Evolutionary conservation across 768 basidiomycete genomes (phyloP), one percentile per base, ranked within the genome.

Genomic region (Tylopilus subfusipes): DNA sequence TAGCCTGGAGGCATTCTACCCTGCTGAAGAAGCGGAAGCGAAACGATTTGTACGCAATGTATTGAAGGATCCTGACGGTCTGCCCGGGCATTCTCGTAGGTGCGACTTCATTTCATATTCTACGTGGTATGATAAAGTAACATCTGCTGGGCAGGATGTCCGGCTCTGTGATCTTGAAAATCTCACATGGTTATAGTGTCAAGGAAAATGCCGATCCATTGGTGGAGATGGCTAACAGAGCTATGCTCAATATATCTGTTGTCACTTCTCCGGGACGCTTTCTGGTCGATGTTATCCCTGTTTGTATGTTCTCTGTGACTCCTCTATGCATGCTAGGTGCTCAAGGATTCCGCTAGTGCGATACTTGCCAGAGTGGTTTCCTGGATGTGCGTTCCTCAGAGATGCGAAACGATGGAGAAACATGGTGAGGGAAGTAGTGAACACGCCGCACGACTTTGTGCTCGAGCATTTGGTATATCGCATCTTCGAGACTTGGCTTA

Each of bases 151-250:
- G 18, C 34, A 78, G 78, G 38, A 57, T 67, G 50, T 64, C 71
- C 0, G 71, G 72, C 0, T 65, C 73, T 4, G 59, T 68, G 14
- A 73, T 76, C 55, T 56, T 70, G 52, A 65, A 59, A 19, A 61
- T 72, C 16, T 72, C 72, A 1, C 69, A 76, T 46, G 77, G 76
- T 3, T 64, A 75, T 19, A 58, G 68, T 12, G 69, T 73, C 16
- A 34, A 64, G 48, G 57, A 61, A 4, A 55, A 63, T 2, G 42
- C 63, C 24, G 76, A 77, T 56, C 71, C 69, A 0, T 68, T 71
- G 24, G 60, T 74, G 14, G 44, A 65, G 24, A 48, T 63, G 30
- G 67, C 67, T 9, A 61, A 73, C 36, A 53, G 55, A 18, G 65
- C 63, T 2, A 57, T 66, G 33, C 38, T 50, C 0, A 54, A 53